A percentile compares a stretch with the other conserved stretches of the same genome.
Evolutionary conservation across 2,329 filamentous ascomycete genomes (phyloP).

Genomic region (Fusarium sp.): DNA sequence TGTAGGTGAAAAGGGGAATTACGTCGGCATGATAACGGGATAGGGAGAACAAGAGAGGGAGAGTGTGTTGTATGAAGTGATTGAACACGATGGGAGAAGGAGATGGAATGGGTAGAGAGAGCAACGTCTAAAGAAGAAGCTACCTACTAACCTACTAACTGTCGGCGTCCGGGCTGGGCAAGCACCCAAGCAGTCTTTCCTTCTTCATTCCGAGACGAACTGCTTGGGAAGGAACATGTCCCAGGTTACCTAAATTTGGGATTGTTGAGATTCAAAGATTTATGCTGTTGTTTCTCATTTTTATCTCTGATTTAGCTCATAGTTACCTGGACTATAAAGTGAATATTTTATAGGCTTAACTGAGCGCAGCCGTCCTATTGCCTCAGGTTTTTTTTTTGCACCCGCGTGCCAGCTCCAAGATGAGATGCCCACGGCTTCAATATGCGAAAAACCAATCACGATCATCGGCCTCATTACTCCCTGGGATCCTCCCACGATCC

Average conservation of each 20-base stretch:
- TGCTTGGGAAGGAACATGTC: not conserved
- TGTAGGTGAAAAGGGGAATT: conserved; percentile 17
- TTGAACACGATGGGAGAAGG: not conserved
- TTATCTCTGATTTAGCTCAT: too few relatives aligned
- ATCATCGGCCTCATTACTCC: not conserved
- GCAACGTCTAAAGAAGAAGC: not conserved
- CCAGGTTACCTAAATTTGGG: not conserved
- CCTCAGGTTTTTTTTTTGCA: too few relatives aligned
- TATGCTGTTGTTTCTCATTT: too few relatives aligned
- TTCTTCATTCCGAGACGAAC: not conserved
- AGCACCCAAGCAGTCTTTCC: not conserved
- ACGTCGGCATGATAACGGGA: not conserved
- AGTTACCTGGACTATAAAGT: too few relatives aligned
- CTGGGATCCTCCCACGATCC: not conserved
- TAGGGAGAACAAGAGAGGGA: conserved; percentile 3
- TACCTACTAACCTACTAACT: not conserved
- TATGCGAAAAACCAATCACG: conserved; percentile 4
- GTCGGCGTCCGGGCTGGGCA: not conserved
- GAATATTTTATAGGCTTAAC: too few relatives aligned
- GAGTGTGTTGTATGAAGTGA: conserved; percentile 5
- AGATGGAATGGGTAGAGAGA: not conserved
- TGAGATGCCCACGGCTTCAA: not conserved
- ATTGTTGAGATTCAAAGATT: not conserved
- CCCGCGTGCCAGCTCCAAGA: not conserved
- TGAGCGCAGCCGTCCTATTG: too few relatives aligned